Conservation (phyloP, 768 basidiomycete species). For the Neoboletus subvelutipes region DNA sequence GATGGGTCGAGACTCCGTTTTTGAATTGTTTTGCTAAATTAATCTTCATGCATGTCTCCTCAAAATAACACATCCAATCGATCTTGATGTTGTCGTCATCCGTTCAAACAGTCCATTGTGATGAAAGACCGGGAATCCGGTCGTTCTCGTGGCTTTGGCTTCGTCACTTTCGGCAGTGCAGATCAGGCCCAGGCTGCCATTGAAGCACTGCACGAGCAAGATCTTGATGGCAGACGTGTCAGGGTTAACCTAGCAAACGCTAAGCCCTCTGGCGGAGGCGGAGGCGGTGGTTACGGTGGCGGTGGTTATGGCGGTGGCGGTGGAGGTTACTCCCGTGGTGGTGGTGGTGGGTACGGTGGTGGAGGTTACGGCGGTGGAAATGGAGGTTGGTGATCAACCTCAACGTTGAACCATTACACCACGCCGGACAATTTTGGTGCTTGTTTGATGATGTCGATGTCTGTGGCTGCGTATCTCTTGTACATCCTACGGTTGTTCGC, state of each 20-base stretch:
- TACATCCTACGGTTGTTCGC: background rate
- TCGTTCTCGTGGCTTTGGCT: conserved; percentile 58
- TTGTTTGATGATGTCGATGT: conserved; percentile 8
- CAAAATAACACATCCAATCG: conserved; percentile 7
- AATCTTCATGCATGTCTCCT: conserved; percentile 25
- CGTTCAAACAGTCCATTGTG: conserved; percentile 30
- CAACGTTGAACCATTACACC: background rate
- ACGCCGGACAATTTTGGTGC: conserved; percentile 1
- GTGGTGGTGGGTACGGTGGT: background rate
- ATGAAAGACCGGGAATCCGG: conserved; percentile 56
- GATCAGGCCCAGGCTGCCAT: conserved; percentile 48
- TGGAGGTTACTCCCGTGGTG: conserved; percentile 1
- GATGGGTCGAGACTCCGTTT: conserved; percentile 32
- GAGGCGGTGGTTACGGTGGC: conserved; percentile 14
- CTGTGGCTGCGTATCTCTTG: conserved; percentile 5
- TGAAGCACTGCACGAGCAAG: conserved; percentile 45
- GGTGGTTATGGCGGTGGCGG: conserved; percentile 16
- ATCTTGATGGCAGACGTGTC: conserved; percentile 54
- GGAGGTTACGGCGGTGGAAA: conserved; percentile 12
- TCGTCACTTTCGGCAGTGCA: conserved; percentile 40
- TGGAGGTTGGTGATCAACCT: conserved; percentile 12
- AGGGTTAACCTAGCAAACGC: conserved; percentile 46
- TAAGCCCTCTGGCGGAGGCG: conserved; percentile 30
- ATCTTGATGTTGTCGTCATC: conserved; percentile 7
- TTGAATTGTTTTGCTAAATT: conserved; percentile 26